Conservation (phyloP, 2,329 filamentous ascomycete species). For the Aspergillus sergii region DNA sequence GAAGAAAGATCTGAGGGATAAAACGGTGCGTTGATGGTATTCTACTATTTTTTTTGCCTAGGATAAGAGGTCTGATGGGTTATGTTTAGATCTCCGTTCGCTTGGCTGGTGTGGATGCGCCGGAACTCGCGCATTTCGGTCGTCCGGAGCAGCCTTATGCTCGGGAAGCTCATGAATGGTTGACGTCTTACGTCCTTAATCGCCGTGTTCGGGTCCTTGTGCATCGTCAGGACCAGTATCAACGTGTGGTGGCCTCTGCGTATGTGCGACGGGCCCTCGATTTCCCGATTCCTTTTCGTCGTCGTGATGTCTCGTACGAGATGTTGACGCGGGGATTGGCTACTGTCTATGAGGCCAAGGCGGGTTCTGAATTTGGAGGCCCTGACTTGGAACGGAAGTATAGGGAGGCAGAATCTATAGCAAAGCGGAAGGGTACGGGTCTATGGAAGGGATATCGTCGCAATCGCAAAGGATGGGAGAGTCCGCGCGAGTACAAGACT, state of each 20-base stretch:
- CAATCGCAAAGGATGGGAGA: conserved; percentile 66
- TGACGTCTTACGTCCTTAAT: conserved; percentile 71
- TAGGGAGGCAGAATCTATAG: conserved; percentile 53
- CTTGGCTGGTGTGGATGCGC: conserved; percentile 89
- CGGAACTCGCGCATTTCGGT: conserved; percentile 91
- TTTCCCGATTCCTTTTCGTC: conserved; percentile 51
- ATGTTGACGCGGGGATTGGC: conserved; percentile 86
- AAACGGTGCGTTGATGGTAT: conserved; percentile 64
- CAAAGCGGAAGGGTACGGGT: conserved; percentile 66
- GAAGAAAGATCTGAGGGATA: conserved; percentile 69
- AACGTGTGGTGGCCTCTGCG: conserved; percentile 84
- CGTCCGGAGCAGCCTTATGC: conserved; percentile 81
- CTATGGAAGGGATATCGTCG: conserved; percentile 70
- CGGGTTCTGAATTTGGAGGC: conserved; percentile 83
- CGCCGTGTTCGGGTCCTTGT: conserved; percentile 79
- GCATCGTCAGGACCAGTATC: conserved; percentile 87
- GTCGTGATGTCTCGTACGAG: conserved; percentile 80
- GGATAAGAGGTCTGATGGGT: neutral
- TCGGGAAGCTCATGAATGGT: conserved; percentile 77
- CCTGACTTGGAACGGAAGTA: conserved; percentile 56
- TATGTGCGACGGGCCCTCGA: conserved; percentile 62
- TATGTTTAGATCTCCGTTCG: conserved; percentile 73
- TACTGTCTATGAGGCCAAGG: conserved; percentile 91
- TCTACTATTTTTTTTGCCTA: neutral
- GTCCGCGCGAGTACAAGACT: conserved; percentile 83